Evolutionary conservation across 2,329 filamentous ascomycete species (phyloP).

Genomic region (Metarhizium sp.): DNA sequence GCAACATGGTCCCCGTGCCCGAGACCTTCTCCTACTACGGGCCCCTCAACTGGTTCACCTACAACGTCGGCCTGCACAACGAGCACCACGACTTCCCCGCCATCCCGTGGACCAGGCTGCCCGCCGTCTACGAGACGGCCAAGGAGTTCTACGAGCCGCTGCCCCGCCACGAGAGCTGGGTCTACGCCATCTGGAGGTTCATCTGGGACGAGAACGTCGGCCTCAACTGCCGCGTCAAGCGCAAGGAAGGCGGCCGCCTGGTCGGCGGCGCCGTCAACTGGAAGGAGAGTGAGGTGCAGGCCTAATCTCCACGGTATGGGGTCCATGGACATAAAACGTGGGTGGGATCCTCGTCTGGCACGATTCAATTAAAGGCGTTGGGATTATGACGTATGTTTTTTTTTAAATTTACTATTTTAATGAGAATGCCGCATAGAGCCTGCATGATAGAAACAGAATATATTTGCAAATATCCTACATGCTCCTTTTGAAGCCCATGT

Average conservation of each 20-base stretch:
- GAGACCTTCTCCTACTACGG: constrained; percentile 99
- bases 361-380: neutral
- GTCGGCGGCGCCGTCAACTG: constrained; percentile 46
- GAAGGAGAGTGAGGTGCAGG: constrained; percentile 62
- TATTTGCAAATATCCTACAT: too few species aligned
- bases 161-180: constrained; percentile 83
- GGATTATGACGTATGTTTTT: neutral
- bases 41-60: constrained; percentile 80
- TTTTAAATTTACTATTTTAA: too few species aligned
- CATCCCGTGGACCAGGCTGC: constrained; percentile 85
- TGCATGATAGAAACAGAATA: too few species aligned
- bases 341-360: too few species aligned
- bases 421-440: too few species aligned
- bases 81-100: constrained; percentile 99
- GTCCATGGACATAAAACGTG: too few species aligned
- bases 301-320: constrained; percentile 26
- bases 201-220: constrained; percentile 84
- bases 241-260: constrained; percentile 62
- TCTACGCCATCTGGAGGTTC: constrained; percentile 90
- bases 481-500: too few species aligned
- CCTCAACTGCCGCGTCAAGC: constrained; percentile 86
- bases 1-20: constrained; percentile 59
- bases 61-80: constrained; percentile 97
- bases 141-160: constrained; percentile 86
- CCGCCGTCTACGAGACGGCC: constrained; percentile 67